phyloP scores from a whole-genome alignment of 1,284 basidiomycete species.

The Naganishia sp. region DNA sequence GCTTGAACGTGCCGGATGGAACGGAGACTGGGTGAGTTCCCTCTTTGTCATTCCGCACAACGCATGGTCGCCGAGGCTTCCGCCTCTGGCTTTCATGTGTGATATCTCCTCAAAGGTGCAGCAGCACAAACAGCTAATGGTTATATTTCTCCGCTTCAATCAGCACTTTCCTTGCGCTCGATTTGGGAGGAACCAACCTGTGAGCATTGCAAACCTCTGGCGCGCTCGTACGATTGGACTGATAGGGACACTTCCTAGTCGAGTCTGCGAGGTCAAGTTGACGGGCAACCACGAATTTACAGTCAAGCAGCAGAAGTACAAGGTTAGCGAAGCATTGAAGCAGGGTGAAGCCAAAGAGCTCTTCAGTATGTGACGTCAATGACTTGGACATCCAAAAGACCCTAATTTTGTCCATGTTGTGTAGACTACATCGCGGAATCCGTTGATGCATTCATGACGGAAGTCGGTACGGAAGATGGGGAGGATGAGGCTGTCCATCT shows the following conservation, averaged over 20 bases:
- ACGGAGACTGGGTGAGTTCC: slow-evolving; percentile 78
- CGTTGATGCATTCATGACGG: slow-evolving; percentile 90
- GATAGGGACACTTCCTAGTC: slow-evolving; percentile 58
- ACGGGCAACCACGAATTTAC: slow-evolving; percentile 83
- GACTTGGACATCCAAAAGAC: neutral
- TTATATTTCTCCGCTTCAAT: neutral
- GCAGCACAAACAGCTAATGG: neutral
- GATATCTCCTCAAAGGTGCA: too few species aligned
- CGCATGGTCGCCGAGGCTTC: neutral
- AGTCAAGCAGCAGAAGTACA: slow-evolving; percentile 90
- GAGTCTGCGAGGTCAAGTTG: slow-evolving; percentile 90
- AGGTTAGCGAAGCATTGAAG: slow-evolving; percentile 84
- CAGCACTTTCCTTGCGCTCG: slow-evolving; percentile 89
- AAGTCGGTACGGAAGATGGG: slow-evolving; percentile 56
- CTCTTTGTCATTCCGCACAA: slow-evolving; percentile 25
- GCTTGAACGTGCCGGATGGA: slow-evolving; percentile 85
- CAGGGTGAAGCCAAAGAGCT: slow-evolving; percentile 78
- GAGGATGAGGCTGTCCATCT: slow-evolving; percentile 67
- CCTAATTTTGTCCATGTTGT: neutral
- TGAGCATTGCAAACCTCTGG: slow-evolving; percentile 54
- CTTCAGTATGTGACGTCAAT: slow-evolving; percentile 65
- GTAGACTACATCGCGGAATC: slow-evolving; percentile 96
- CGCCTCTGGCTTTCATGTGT: too few species aligned
- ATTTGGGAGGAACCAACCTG: slow-evolving; percentile 94
- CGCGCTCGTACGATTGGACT: neutral